Evolutionary conservation across 2,329 filamentous ascomycete species (phyloP).

Genomic region (Zalaria sp.): DNA sequence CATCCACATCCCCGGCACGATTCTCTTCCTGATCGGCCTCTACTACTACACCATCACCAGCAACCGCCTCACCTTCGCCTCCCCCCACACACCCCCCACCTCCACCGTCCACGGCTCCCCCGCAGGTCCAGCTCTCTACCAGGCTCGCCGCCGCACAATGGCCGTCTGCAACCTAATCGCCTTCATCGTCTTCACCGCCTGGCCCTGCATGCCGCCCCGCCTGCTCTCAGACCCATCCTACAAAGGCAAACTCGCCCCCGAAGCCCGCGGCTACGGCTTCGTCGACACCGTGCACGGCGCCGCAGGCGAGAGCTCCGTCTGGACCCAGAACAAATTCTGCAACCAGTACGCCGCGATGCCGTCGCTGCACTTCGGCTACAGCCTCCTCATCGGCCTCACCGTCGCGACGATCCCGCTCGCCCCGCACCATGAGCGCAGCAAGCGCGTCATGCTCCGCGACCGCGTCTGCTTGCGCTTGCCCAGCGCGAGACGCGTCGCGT

Average conservation of each 20-base stretch:
- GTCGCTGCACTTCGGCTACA: conserved; percentile 62
- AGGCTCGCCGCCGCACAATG: conserved; percentile 41
- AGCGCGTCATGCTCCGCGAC: too few relatives aligned
- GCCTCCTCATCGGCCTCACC: conserved; percentile 57
- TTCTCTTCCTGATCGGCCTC: conserved; percentile 52
- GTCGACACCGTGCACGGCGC: conserved; percentile 44
- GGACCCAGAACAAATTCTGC: conserved; percentile 60
- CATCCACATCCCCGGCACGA: conserved; percentile 65
- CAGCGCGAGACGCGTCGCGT: conserved; percentile 36
- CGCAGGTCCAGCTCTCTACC: conserved; percentile 38
- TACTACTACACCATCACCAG: conserved; percentile 57
- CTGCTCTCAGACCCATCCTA: conserved; percentile 41
- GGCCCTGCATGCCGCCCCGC: conserved; percentile 48
- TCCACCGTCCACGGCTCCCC: conserved; percentile 24
- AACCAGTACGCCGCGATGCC: conserved; percentile 70
- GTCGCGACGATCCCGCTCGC: conserved; percentile 51
- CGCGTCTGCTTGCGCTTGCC: conserved; percentile 28
- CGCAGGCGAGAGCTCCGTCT: conserved; percentile 50
- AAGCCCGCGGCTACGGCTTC: conserved; percentile 47
- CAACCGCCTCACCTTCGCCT: conserved; percentile 25
- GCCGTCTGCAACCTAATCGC: conserved; percentile 45
- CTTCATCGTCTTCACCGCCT: conserved; percentile 44
- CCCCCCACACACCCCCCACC: conserved; percentile 22
- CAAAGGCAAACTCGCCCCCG: conserved; percentile 38
- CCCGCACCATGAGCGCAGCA: conserved; percentile 36